These are phyloP conservation scores for Dicorynia guianensis DNA, from an alignment of 306 rosid genomes.

Conservation along the genomic window DNA sequence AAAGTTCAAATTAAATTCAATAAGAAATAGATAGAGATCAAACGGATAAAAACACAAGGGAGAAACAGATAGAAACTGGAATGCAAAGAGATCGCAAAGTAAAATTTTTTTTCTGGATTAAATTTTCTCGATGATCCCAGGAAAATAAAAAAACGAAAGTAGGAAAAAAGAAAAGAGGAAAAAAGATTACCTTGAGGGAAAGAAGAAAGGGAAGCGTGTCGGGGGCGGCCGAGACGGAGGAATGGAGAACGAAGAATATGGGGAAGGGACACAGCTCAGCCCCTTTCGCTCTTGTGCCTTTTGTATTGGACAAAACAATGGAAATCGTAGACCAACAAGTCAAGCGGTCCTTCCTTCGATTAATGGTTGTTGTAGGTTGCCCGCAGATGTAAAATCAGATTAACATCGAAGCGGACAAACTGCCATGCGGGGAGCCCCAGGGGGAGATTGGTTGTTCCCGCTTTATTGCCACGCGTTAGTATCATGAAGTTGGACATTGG, in stretches of 20 bases:
- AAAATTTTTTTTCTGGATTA: too few species aligned
- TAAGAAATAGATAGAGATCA: too few species aligned
- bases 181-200: constrained; percentile 22
- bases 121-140: background rate
- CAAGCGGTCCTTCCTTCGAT: background rate
- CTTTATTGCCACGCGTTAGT: too few species aligned
- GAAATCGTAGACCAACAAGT: too few species aligned
- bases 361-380: background rate
- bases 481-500: too few species aligned
- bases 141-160: background rate
- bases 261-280: too few species aligned
- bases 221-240: background rate
- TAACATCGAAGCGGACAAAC: background rate
- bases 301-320: background rate
- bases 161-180: background rate
- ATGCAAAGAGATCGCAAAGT: too few species aligned
- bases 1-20: too few species aligned
- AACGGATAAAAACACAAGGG: too few species aligned
- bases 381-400: too few species aligned
- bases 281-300: background rate
- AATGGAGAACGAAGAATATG: too few species aligned
- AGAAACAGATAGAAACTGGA: too few species aligned
- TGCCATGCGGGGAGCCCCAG: background rate
- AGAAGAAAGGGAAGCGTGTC: background rate
- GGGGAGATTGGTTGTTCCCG: background rate